Conservation (phyloP, 2,329 filamentous ascomycete species). For the Stagonosporopsis chrysanthemi region DNA sequence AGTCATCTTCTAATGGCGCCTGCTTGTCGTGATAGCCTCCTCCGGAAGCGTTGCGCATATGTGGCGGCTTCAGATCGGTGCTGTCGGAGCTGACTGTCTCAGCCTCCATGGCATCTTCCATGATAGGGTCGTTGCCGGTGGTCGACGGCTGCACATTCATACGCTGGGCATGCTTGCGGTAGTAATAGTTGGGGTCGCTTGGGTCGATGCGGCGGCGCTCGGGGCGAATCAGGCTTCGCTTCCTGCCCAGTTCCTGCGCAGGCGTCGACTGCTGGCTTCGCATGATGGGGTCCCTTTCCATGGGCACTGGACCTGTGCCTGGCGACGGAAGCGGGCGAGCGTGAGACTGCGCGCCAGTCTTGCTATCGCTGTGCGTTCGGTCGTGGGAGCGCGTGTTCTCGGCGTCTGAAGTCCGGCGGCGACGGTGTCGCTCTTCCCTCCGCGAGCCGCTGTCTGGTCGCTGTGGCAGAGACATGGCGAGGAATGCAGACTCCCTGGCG, state of each 20-base stretch:
- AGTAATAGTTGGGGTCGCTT: conserved; percentile 94
- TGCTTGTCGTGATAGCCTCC: conserved; percentile 50
- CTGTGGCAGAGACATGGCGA: conserved; percentile 59
- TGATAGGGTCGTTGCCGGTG: conserved; percentile 87
- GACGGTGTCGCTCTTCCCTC: conserved; percentile 60
- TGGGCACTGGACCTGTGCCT: conserved; percentile 45
- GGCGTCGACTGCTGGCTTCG: conserved; percentile 44
- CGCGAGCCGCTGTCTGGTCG: conserved; percentile 68
- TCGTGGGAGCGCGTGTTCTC: conserved; percentile 66
- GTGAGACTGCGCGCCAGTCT: conserved; percentile 52
- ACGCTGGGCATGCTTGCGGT: conserved; percentile 90
- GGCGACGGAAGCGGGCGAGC: conserved; percentile 56
- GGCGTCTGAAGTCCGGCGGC: conserved; percentile 70
- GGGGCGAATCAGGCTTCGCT: conserved; percentile 87
- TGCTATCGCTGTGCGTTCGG: conserved; percentile 45
- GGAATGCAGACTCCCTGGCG: conserved; percentile 33
- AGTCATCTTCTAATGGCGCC: conserved; percentile 42
- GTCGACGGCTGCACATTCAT: conserved; percentile 91
- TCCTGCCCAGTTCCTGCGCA: conserved; percentile 67
- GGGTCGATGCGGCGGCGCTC: conserved; percentile 85
- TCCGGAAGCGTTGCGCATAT: conserved; percentile 49
- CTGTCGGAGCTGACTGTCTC: conserved; percentile 70
- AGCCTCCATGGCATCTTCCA: conserved; percentile 69
- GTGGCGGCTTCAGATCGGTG: conserved; percentile 60
- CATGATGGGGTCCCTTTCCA: conserved; percentile 63